These are phyloP conservation scores for Haplographium delicatum DNA, from an alignment of 495 filamentous ascomycete genomes.

Conservation along the genomic window DNA sequence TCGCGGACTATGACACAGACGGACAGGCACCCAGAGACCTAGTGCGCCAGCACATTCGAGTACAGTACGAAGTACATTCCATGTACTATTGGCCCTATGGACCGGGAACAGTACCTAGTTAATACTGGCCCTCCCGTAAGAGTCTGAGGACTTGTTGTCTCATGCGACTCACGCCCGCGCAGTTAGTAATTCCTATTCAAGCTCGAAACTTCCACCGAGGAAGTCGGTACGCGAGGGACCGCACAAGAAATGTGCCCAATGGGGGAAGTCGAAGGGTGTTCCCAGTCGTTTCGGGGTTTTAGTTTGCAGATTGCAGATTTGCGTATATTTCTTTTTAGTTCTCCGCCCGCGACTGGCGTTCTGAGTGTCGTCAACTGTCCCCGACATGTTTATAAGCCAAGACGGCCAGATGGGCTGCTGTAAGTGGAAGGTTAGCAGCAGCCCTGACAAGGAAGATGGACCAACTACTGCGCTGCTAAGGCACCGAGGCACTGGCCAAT, in stretches of 20 bases:
- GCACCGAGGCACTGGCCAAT: too few species aligned
- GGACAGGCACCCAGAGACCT: too few species aligned
- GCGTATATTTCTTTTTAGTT: slow-evolving; percentile 5
- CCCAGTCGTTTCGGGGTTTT: slow-evolving; percentile 14
- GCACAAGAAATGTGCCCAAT: slow-evolving; percentile 6
- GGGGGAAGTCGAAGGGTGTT: slow-evolving; percentile 9
- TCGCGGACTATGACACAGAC: background rate
- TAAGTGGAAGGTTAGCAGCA: too few species aligned
- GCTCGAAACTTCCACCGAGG: background rate
- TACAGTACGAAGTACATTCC: background rate
- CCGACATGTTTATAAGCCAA: too few species aligned
- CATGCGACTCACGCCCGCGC: slow-evolving; percentile 12
- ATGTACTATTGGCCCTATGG: slow-evolving; percentile 5
- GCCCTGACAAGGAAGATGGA: too few species aligned
- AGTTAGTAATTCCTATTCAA: background rate
- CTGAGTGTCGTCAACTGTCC: too few species aligned
- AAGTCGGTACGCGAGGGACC: background rate
- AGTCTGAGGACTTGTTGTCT: slow-evolving; percentile 13
- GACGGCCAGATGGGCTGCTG: too few species aligned
- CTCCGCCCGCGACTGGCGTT: background rate
- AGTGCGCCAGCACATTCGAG: too few species aligned
- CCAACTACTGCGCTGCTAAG: too few species aligned
- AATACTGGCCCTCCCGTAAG: too few species aligned
- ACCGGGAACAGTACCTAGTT: slow-evolving; percentile 2
- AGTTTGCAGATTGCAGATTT: too few species aligned